Conservation (phyloP, 2,329 filamentous ascomycete genomes). For the Ceratocystis variospora region DNA sequence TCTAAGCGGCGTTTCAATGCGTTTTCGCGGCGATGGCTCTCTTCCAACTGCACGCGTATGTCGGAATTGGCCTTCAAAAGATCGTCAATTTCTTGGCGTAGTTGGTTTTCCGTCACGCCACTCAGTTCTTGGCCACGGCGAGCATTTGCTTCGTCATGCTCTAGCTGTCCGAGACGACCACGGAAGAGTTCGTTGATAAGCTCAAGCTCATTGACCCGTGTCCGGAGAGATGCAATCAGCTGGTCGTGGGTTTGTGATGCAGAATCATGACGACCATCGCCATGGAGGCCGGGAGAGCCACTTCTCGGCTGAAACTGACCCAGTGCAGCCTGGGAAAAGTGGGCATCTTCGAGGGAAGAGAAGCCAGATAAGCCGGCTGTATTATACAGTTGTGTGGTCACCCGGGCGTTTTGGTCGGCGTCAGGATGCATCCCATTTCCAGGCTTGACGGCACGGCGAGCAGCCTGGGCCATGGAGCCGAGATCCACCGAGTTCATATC, state of each 20-base stretch:
- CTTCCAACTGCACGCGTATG: constrained; percentile 53
- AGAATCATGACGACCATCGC: constrained; percentile 51
- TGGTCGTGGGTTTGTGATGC: constrained; percentile 63
- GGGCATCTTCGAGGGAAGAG: constrained; percentile 58
- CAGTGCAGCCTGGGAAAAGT: constrained; percentile 45
- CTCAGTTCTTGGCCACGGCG: constrained; percentile 46
- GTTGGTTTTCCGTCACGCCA: constrained; percentile 40
- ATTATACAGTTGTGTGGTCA: constrained; percentile 40
- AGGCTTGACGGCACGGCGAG: constrained; percentile 13
- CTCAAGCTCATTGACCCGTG: constrained; percentile 85
- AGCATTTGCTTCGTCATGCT: constrained; percentile 59
- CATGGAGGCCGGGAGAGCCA: constrained; percentile 40
- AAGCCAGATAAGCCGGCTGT: constrained; percentile 62
- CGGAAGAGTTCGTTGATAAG: constrained; percentile 80
- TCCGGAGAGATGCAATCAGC: constrained; percentile 72
- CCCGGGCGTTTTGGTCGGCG: constrained; percentile 10
- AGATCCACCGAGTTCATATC: constrained; percentile 18
- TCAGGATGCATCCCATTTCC: constrained; percentile 11
- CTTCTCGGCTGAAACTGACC: constrained; percentile 39
- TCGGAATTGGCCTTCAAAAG: constrained; percentile 30
- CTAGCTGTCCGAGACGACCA: constrained; percentile 62
- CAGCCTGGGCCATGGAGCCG: constrained; percentile 16
- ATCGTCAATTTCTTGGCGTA: constrained; percentile 42
- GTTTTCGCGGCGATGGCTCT: constrained; percentile 64
- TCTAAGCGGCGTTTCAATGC: constrained; percentile 71